Evolutionary conservation across 352 stramenopile species (phyloP).

Genomic region (Pythium phragmiticola): DNA sequence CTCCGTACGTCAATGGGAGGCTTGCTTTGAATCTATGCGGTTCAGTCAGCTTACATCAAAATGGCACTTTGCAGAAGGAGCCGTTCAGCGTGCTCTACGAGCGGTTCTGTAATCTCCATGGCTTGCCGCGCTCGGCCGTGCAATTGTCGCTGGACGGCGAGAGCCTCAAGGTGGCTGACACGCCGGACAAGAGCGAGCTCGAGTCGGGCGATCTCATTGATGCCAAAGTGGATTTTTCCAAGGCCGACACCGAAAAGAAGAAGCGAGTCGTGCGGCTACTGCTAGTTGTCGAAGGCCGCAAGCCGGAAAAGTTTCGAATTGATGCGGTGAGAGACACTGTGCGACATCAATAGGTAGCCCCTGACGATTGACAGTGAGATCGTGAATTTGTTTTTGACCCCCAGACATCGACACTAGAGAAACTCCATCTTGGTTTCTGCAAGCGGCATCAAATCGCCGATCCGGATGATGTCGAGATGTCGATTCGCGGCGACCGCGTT

Average conservation of each 20-base stretch:
- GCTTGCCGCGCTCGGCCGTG: constrained; percentile 54
- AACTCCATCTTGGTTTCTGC: constrained; percentile 65
- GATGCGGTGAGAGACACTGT: constrained; percentile 40
- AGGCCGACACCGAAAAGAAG: constrained; percentile 53
- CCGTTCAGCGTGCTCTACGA: constrained; percentile 61
- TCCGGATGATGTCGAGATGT: constrained; percentile 52
- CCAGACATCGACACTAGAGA: constrained; percentile 52
- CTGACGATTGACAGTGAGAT: too few relatives aligned
- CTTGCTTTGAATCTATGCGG: too few relatives aligned
- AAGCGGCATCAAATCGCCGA: constrained; percentile 52
- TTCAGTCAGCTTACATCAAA: neutral
- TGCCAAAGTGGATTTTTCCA: constrained; percentile 69
- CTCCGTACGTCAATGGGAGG: constrained; percentile 32
- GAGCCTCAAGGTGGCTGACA: constrained; percentile 28
- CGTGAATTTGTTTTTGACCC: too few relatives aligned
- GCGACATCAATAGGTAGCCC: too few relatives aligned
- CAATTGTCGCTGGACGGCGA: constrained; percentile 65
- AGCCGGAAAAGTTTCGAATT: constrained; percentile 68
- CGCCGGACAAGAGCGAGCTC: constrained; percentile 38
- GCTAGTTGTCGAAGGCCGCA: constrained; percentile 50
- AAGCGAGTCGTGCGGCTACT: constrained; percentile 47
- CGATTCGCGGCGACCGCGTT: constrained; percentile 41
- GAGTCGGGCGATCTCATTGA: constrained; percentile 68
- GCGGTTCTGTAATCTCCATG: constrained; percentile 63
- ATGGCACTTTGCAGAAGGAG: constrained; percentile 40